Percentiles rank a stretch among this genome's conserved stretches.
Evolutionary conservation across 2,329 filamentous ascomycete genomes (phyloP).

Genomic region (Orbilia brochopaga): DNA sequence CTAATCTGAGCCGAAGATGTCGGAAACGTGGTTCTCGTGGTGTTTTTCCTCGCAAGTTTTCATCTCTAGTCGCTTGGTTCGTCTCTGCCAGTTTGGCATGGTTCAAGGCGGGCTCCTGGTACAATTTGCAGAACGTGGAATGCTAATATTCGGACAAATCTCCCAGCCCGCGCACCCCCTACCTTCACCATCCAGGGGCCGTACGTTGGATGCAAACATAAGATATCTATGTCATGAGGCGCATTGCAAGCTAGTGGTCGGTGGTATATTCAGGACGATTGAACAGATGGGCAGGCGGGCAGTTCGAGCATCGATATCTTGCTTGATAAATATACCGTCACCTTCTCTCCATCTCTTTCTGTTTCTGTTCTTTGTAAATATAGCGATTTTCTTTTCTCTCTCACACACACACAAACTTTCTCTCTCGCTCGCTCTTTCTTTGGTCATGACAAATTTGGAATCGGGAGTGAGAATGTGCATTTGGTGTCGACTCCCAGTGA

Average conservation of each 20-base stretch:
- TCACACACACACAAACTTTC: too few species aligned
- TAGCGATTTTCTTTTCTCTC: background rate
- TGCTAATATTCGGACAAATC: background rate
- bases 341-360: conserved; percentile 1
- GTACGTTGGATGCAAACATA: too few species aligned
- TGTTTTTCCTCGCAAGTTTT: background rate
- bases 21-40: background rate
- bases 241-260: too few species aligned
- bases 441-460: too few species aligned
- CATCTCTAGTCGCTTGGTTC: background rate
- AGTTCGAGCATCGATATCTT: too few species aligned
- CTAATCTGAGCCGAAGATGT: conserved; percentile 4
- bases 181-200: background rate
- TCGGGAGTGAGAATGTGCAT: too few species aligned
- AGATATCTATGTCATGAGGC: too few species aligned
- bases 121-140: background rate
- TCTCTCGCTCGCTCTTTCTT: too few species aligned
- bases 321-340: too few species aligned
- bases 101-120: background rate
- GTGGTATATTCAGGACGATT: too few species aligned
- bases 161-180: background rate
- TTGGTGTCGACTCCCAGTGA: too few species aligned
- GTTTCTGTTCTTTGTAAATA: conserved; percentile 18
- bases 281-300: too few species aligned
- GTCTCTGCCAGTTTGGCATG: background rate